Evolutionary conservation across 176 grass and related monocot species (phyloP).

Genomic region (Hyparrhenia diplandra): DNA sequence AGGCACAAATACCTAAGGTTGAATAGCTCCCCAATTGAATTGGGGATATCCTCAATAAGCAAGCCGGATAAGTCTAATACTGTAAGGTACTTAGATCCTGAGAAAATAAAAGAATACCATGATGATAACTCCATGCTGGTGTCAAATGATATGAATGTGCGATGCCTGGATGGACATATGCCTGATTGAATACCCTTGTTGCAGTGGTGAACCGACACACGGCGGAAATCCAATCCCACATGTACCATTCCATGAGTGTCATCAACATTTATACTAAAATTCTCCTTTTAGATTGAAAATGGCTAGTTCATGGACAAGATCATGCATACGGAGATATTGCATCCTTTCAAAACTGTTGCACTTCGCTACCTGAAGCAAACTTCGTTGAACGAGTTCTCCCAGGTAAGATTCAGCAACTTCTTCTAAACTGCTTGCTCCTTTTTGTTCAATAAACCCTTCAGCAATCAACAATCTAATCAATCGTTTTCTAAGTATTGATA

Average conservation of each 20-base stretch:
- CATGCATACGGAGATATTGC: constrained; percentile 40
- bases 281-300: constrained; percentile 24
- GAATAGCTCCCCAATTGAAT: constrained; percentile 37
- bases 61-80: constrained; percentile 34
- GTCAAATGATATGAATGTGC: constrained; percentile 40
- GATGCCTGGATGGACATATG: constrained; percentile 5
- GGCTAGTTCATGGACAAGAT: constrained; percentile 42
- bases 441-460: constrained; percentile 51
- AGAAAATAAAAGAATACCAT: constrained; percentile 1
- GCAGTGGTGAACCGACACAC: constrained; percentile 19
- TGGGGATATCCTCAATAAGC: constrained; percentile 18
- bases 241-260: neutral
- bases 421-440: constrained; percentile 38
- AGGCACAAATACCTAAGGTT: constrained; percentile 51
- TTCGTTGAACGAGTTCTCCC: constrained; percentile 15
- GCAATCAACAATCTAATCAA: constrained; percentile 46
- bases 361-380: constrained; percentile 41
- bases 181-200: neutral
- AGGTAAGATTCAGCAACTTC: constrained; percentile 52
- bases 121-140: neutral
- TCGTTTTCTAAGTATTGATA: constrained; percentile 15
- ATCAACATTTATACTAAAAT: constrained; percentile 7
- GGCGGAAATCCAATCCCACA: neutral
- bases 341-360: constrained; percentile 36
- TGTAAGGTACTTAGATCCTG: constrained; percentile 20